Conservation (phyloP, 73 alveolate species). For the Blepharisma stoltei region DNA sequence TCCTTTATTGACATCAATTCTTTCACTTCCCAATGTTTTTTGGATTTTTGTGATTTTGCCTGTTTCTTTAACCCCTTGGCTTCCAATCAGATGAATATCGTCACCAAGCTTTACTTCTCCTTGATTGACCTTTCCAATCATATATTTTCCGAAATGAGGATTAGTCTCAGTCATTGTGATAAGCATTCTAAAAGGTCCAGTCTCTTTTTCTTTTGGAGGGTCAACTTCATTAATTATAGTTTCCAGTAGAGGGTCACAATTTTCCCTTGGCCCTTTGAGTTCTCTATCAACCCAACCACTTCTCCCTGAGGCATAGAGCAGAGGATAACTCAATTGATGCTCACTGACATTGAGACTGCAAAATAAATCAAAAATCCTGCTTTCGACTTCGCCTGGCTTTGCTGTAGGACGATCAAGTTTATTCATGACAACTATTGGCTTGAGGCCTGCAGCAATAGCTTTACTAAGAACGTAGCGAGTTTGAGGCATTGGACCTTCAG, state of each 20-base stretch:
- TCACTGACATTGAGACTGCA: constrained; percentile 68
- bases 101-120: constrained; percentile 70
- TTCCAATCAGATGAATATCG: constrained; percentile 47
- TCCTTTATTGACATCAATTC: constrained; percentile 71
- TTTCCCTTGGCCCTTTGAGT: constrained; percentile 40
- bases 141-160: constrained; percentile 69
- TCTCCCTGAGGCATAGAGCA: constrained; percentile 72
- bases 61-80: constrained; percentile 50
- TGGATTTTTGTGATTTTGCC: constrained; percentile 59
- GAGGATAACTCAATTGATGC: constrained; percentile 76
- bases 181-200: constrained; percentile 61
- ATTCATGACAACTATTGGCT: constrained; percentile 84
- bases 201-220: constrained; percentile 60
- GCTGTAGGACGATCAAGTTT: constrained; percentile 82
- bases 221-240: constrained; percentile 57
- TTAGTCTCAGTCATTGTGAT: constrained; percentile 73
- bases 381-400: constrained; percentile 79
- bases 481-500: constrained; percentile 87
- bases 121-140: constrained; percentile 64
- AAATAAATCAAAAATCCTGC: constrained; percentile 76
- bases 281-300: constrained; percentile 80
- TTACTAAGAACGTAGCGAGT: constrained; percentile 71
- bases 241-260: constrained; percentile 62
- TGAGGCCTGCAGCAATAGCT: constrained; percentile 59
- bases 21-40: constrained; percentile 70